Conservation (phyloP, 2,329 filamentous ascomycete genomes). For the Fusarium sp. region DNA sequence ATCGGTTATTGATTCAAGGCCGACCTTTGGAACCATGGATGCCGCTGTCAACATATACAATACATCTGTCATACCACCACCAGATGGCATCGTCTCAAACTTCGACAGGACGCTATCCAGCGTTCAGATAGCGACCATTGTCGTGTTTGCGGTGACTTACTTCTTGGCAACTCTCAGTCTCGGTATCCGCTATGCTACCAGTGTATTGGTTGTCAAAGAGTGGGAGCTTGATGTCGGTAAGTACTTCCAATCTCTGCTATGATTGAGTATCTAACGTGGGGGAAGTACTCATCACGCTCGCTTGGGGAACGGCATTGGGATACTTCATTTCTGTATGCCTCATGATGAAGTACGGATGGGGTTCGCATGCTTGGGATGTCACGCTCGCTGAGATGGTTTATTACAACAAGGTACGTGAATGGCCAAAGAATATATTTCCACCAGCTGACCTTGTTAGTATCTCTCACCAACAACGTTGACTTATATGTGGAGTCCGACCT, state of each 20-base stretch:
- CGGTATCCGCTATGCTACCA: neutral
- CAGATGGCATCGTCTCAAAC: neutral
- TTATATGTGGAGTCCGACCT: neutral
- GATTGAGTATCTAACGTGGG: neutral
- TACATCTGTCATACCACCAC: neutral
- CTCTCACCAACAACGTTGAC: neutral
- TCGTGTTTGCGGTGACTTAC: neutral
- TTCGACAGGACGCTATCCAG: neutral
- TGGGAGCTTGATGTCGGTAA: neutral
- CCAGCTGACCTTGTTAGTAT: neutral
- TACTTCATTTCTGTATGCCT: constrained; percentile 6
- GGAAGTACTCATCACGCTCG: neutral
- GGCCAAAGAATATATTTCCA: rapidly evolving
- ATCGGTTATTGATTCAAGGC: neutral
- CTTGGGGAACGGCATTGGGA: neutral
- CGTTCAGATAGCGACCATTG: neutral
- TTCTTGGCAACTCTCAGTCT: neutral
- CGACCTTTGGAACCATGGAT: neutral
- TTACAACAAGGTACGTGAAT: neutral
- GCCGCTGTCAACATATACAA: neutral
- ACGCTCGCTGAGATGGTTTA: neutral
- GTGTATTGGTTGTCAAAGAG: neutral
- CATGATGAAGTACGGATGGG: constrained; percentile 13
- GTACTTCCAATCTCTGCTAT: no score
- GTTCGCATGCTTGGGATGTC: neutral